Evolutionary conservation across 176 grass and related monocot species (phyloP), one percentile per base, ranked within the genome.

Genomic region (Zizania latifolia): DNA sequence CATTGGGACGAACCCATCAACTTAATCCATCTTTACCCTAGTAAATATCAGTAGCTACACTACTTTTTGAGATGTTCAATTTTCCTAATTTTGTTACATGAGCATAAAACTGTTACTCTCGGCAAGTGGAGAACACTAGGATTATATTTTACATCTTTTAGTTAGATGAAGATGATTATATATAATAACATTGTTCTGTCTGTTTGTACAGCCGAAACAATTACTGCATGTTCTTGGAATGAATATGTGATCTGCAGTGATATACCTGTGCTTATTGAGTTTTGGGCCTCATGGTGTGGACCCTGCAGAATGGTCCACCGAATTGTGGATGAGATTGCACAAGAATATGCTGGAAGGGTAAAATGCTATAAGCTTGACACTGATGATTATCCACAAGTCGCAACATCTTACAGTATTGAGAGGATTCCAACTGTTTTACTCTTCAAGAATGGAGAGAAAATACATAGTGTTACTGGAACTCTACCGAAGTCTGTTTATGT

Each of bases 241-340:
- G 75, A 86, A 71, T 73, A 72, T 73, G 94, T 94, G 57, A 61
- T 98, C n/a, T 81, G 86, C 62, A 94, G 91, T 55, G 91, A 92
- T 69, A 55, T 89, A 32, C 91, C 84, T 23, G 94, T 98, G 24
- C 75, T 98, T 44, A 85, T 98, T 60, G 91, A 89, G 79, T 98
- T 98, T 72, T 98, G 91, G 91, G 89, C 89, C 58, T 89, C 86
- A 12, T 98, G 94, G 94, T 98, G 94, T 22, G 91, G 94, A 65
- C 94, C 94, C 34, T 98, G 91, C 59, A 86, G 28, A 45, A 92
- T 98, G 89, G 89, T 94, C 65, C 74, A 72, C 8, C 81, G 84
- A 55, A 72, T 94, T 66, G 45, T 94, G 0, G 76, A 94, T 16
- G 94, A 98, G 72, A 87, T 98, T 66, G 79, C 91, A 44, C 75